A percentile compares a stretch with the other conserved stretches of the same genome.
These are phyloP conservation scores for Pseudogymnoascus sp. DNA, from an alignment of 2,329 filamentous ascomycete species.

Conservation along the genomic window DNA sequence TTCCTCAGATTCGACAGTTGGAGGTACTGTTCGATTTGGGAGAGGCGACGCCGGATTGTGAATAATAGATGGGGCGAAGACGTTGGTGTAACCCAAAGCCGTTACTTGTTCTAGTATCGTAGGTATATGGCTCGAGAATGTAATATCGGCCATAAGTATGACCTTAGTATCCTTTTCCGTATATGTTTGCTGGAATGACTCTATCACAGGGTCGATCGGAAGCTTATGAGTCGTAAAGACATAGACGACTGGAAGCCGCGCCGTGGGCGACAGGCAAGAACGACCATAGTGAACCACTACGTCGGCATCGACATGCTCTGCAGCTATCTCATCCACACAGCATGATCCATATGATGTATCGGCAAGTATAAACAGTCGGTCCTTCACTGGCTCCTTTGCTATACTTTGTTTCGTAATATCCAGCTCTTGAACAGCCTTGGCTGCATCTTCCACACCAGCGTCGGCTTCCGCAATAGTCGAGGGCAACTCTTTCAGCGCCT, in stretches of 20 bases:
- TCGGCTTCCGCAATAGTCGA: neutral
- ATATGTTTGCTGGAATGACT: conserved; percentile 61
- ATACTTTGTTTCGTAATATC: conserved; percentile 24
- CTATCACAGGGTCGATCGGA: conserved; percentile 46
- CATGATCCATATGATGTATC: conserved; percentile 97
- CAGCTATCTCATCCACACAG: conserved; percentile 93
- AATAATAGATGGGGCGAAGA: conserved; percentile 63
- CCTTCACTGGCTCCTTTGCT: neutral
- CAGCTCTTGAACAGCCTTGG: conserved; percentile 10
- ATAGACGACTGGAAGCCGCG: conserved; percentile 78
- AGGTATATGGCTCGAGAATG: conserved; percentile 68
- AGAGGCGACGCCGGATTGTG: conserved; percentile 72
- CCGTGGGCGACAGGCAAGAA: conserved; percentile 84
- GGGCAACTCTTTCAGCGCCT: conserved; percentile 34
- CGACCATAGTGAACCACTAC: conserved; percentile 92
- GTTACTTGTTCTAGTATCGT: conserved; percentile 46
- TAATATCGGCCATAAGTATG: conserved; percentile 82
- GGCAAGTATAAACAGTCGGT: conserved; percentile 69
- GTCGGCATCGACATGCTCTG: conserved; percentile 85
- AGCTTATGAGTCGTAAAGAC: conserved; percentile 74
- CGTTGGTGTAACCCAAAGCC: conserved; percentile 56
- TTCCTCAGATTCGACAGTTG: conserved; percentile 34
- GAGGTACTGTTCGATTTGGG: conserved; percentile 70
- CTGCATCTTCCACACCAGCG: conserved; percentile 16
- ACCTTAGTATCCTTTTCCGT: conserved; percentile 53